Percentiles rank a stretch among this genome's conserved stretches.
Evolutionary conservation across 179 eudicot species (phyloP).

Genomic region (Silene vulgaris): DNA sequence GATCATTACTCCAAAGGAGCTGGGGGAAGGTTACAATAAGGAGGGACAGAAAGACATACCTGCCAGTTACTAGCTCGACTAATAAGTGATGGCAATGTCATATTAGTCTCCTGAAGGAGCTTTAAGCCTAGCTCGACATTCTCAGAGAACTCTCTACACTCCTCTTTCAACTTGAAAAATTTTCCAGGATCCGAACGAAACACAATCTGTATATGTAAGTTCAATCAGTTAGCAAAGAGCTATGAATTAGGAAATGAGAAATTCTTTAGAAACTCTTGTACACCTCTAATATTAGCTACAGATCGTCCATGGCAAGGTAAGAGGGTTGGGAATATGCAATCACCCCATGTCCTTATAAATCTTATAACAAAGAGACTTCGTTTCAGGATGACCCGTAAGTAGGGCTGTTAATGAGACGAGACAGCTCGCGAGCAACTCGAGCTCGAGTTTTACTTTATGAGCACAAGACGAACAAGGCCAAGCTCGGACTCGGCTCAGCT

Average conservation of each 20-base stretch:
- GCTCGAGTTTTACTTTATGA: too few species aligned
- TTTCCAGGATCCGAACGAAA: slow-evolving; percentile 69
- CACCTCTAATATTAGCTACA: background rate
- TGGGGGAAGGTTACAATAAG: background rate
- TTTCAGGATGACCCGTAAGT: too few species aligned
- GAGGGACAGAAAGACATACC: slow-evolving; percentile 38
- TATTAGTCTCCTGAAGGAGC: slow-evolving; percentile 32
- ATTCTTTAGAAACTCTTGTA: background rate
- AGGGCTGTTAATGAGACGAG: too few species aligned
- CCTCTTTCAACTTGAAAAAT: slow-evolving; percentile 58
- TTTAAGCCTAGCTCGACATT: slow-evolving; percentile 34
- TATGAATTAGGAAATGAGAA: background rate
- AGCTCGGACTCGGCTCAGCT: too few species aligned
- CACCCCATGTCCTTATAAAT: too few species aligned
- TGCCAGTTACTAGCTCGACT: slow-evolving; percentile 66
- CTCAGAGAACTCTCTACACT: slow-evolving; percentile 59
- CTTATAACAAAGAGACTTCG: too few species aligned
- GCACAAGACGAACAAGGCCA: too few species aligned
- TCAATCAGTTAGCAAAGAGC: slow-evolving; percentile 16
- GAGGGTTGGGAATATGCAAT: too few species aligned
- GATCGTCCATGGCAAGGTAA: background rate
- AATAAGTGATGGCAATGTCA: slow-evolving; percentile 33
- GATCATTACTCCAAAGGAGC: background rate
- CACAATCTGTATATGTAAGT: slow-evolving; percentile 46
- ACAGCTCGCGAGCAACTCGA: too few species aligned